Conservation (phyloP, 257 asterid species). For the Solanum chiquidenum region DNA sequence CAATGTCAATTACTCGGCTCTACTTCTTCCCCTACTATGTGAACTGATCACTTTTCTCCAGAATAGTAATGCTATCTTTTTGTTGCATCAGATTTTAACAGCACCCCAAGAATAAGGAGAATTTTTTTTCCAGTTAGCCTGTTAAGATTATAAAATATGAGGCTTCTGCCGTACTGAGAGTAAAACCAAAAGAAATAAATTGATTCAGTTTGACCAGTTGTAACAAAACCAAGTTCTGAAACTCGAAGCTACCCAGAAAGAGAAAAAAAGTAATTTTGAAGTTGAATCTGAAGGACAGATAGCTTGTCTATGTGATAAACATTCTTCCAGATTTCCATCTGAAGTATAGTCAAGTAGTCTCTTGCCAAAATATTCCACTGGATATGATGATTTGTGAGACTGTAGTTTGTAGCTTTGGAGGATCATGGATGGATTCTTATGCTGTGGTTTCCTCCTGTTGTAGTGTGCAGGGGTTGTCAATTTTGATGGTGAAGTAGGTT, state of each 20-base stretch:
- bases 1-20: neutral
- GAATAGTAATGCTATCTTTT: neutral
- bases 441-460: constrained; percentile 4
- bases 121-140: neutral
- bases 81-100: neutral
- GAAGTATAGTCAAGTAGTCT: neutral
- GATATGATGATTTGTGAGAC: neutral
- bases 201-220: neutral
- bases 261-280: neutral
- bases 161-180: neutral
- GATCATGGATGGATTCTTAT: neutral
- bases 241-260: neutral
- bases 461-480: constrained; percentile 61
- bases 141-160: neutral
- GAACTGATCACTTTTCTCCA: neutral
- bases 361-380: neutral
- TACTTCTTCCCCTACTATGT: neutral
- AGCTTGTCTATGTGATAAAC: neutral
- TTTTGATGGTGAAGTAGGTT: constrained; percentile 68
- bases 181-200: neutral
- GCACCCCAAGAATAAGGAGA: neutral
- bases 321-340: neutral
- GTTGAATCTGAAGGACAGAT: neutral
- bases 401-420: neutral
- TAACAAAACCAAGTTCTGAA: neutral